These are phyloP conservation scores for Musa balbisiana DNA, from an alignment of 202 grass and related monocot genomes.

Conservation along the genomic window DNA sequence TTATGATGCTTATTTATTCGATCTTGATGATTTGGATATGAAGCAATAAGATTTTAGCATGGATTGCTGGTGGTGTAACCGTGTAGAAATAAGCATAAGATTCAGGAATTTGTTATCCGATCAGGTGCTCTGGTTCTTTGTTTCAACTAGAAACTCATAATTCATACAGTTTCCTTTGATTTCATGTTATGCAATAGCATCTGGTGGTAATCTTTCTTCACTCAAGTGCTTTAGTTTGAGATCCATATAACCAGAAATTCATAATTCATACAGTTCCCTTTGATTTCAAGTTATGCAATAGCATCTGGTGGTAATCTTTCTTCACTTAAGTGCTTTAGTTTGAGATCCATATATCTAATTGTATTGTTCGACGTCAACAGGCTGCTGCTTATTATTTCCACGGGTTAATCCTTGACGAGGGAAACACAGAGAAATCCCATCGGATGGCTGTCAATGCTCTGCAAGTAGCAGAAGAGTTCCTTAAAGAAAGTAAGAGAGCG, in stretches of 20 bases:
- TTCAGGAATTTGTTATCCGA: too few species aligned
- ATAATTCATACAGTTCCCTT: too few species aligned
- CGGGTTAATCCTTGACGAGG: slow-evolving; percentile 58
- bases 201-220: not conserved
- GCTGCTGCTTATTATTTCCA: slow-evolving; percentile 70
- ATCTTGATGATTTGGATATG: too few species aligned
- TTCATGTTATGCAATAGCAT: too few species aligned
- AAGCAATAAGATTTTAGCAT: too few species aligned
- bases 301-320: not conserved
- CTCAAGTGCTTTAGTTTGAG: not conserved
- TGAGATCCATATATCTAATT: not conserved
- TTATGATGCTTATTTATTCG: too few species aligned
- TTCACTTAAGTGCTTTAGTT: not conserved
- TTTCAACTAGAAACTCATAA: not conserved
- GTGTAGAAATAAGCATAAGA: too few species aligned
- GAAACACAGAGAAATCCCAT: slow-evolving; percentile 54
- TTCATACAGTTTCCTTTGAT: too few species aligned
- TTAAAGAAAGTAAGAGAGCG: slow-evolving; percentile 48
- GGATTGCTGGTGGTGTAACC: too few species aligned
- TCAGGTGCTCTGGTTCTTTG: not conserved
- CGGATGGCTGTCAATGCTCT: slow-evolving; percentile 44
- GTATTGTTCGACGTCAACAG: slow-evolving; percentile 19
- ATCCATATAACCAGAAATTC: not conserved
- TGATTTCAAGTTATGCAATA: too few species aligned
- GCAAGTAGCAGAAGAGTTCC: slow-evolving; percentile 48